Percentiles rank a stretch among this genome's conserved stretches.
Conservation (phyloP, 441 rosid species). For the Metrosideros polymorpha region DNA sequence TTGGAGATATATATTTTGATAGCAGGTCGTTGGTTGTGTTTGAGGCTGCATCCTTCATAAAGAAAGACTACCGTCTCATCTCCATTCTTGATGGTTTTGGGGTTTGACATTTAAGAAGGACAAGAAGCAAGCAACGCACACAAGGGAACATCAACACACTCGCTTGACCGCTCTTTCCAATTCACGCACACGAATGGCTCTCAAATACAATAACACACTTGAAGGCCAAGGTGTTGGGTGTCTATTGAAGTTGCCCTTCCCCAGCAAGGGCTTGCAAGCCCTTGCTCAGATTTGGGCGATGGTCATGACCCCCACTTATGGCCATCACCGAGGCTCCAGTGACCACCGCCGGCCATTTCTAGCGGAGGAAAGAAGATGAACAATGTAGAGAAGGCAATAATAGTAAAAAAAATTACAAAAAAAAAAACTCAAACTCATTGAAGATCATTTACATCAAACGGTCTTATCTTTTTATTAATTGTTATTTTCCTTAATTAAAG, state of each 20-base stretch:
- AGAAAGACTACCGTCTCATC: too few relatives aligned
- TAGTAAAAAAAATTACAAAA: neutral
- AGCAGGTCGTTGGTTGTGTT: too few relatives aligned
- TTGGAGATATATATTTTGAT: too few relatives aligned
- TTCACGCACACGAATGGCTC: too few relatives aligned
- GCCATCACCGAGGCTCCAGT: too few relatives aligned
- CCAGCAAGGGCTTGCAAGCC: neutral
- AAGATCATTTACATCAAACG: neutral
- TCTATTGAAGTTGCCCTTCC: neutral
- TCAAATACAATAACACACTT: too few relatives aligned
- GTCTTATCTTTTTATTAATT: neutral
- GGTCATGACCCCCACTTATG: fast-evolving
- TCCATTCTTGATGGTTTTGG: too few relatives aligned
- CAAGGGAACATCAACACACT: too few relatives aligned
- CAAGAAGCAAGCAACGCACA: neutral
- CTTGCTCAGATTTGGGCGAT: neutral
- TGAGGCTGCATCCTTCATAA: too few relatives aligned
- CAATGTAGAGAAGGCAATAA: neutral
- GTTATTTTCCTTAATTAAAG: neutral
- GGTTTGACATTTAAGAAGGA: neutral
- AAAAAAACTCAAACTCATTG: too few relatives aligned
- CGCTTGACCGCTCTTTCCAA: too few relatives aligned
- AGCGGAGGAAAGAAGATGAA: neutral
- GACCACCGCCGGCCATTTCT: neutral
- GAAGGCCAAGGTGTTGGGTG: neutral